Conservation (phyloP, 1,284 basidiomycete species). For the Tremellales sp. region DNA sequence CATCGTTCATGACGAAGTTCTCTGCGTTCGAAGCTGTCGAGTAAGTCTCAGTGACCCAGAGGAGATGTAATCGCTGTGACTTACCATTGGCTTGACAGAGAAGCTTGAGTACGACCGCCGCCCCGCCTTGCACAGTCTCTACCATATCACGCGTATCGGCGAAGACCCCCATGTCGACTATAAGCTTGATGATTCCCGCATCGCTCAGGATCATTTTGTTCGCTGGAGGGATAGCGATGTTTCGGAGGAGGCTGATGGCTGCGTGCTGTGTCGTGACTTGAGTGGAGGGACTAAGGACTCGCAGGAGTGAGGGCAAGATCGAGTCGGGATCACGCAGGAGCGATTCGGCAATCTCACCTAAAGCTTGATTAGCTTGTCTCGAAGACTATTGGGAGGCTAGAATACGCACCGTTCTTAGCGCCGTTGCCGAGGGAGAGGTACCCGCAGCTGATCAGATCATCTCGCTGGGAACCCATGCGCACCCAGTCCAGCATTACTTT, state of each 20-base stretch:
- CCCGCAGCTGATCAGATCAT: slow-evolving; percentile 50
- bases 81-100: slow-evolving; percentile 71
- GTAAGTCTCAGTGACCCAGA: background rate
- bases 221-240: slow-evolving; percentile 66
- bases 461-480: slow-evolving; percentile 36
- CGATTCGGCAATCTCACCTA: slow-evolving; percentile 7
- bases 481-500: slow-evolving; percentile 73
- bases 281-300: slow-evolving; percentile 57
- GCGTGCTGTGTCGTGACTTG: slow-evolving; percentile 77
- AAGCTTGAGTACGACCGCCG: slow-evolving; percentile 84
- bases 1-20: slow-evolving; percentile 12
- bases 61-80: slow-evolving; percentile 22
- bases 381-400: too few species aligned
- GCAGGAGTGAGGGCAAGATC: slow-evolving; percentile 32
- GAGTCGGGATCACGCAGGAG: slow-evolving; percentile 3
- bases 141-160: slow-evolving; percentile 68
- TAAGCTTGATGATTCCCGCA: slow-evolving; percentile 59
- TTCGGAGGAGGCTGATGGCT: slow-evolving; percentile 73
- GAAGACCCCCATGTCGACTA: slow-evolving; percentile 68
- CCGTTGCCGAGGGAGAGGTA: slow-evolving; percentile 51
- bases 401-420: slow-evolving; percentile 60
- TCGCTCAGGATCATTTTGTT: slow-evolving; percentile 63
- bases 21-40: slow-evolving; percentile 9
- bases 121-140: slow-evolving; percentile 78
- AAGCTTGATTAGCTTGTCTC: background rate